These are phyloP conservation scores for Phaseolus coccineus DNA, from an alignment of 331 rosid species.

Conservation along the genomic window DNA sequence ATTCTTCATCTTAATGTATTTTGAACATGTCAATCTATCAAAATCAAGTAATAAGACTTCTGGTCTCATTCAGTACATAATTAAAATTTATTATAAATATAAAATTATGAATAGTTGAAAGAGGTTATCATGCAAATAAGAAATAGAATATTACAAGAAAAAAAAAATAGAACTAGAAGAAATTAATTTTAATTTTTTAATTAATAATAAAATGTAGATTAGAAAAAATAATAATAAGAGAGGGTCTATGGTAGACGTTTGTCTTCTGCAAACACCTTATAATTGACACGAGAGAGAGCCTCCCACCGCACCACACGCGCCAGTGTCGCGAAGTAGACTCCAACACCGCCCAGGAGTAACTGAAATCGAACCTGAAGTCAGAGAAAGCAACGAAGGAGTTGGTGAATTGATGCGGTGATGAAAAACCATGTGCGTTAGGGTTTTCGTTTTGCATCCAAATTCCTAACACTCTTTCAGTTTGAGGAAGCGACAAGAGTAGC, in stretches of 20 bases:
- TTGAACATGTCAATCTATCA: too few relatives aligned
- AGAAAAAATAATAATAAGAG: not conserved
- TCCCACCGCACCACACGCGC: not conserved
- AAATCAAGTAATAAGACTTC: too few relatives aligned
- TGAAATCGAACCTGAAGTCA: not conserved
- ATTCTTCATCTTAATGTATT: too few relatives aligned
- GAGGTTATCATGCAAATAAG: too few relatives aligned
- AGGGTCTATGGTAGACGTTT: not conserved
- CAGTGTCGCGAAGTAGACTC: not conserved
- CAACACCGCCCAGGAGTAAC: not conserved
- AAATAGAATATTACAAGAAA: too few relatives aligned
- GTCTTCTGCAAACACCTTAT: not conserved
- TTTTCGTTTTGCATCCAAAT: slow-evolving; percentile 2
- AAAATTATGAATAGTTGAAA: too few relatives aligned
- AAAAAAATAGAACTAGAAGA: too few relatives aligned
- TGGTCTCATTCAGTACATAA: too few relatives aligned
- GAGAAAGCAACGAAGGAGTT: not conserved
- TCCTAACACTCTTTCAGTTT: not conserved
- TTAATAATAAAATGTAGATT: too few relatives aligned
- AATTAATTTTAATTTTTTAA: too few relatives aligned
- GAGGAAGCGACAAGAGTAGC: not conserved
- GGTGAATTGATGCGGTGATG: not conserved
- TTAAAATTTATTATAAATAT: too few relatives aligned
- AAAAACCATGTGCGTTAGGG: slow-evolving; percentile 17
- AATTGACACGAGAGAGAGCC: not conserved